phyloP scores from a whole-genome alignment of 2,329 filamentous ascomycete genomes.

The Botrytis tulipae region DNA sequence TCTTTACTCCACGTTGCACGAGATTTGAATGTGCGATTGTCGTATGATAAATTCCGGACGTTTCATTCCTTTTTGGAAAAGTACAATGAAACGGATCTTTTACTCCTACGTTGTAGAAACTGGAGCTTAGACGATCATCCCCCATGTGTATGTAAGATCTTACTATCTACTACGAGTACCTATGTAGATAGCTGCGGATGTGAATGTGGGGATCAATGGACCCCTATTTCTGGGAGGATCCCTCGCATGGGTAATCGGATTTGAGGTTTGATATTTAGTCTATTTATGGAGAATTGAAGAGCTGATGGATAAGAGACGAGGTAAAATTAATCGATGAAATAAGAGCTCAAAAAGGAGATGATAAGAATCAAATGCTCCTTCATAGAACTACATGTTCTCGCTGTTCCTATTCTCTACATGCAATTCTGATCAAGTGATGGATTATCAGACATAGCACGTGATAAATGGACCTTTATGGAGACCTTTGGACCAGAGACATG shows the following conservation, averaged over 20 bases:
- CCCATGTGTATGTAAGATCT: not conserved
- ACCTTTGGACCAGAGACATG: not conserved
- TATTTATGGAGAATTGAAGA: not conserved
- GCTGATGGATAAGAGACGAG: not conserved
- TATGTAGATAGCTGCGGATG: not conserved
- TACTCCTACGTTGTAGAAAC: not conserved
- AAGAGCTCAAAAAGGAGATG: too few species aligned
- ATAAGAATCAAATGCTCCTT: not conserved
- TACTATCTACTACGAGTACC: too few species aligned
- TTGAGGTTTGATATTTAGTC: not conserved
- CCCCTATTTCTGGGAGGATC: not conserved
- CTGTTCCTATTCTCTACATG: not conserved
- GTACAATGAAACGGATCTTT: not conserved
- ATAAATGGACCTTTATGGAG: not conserved
- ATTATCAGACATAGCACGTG: not conserved
- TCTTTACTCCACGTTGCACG: not conserved
- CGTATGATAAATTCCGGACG: not conserved
- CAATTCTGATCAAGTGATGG: not conserved
- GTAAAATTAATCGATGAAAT: not conserved
- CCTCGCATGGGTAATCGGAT: not conserved
- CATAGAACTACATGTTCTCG: not conserved
- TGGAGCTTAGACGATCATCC: not conserved
- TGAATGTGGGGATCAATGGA: not conserved
- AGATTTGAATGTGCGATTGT: not conserved
- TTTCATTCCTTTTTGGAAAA: not conserved